Evolutionary conservation across 805 yeast species (phyloP).

Genomic region (Phaffomyces antillensis): DNA sequence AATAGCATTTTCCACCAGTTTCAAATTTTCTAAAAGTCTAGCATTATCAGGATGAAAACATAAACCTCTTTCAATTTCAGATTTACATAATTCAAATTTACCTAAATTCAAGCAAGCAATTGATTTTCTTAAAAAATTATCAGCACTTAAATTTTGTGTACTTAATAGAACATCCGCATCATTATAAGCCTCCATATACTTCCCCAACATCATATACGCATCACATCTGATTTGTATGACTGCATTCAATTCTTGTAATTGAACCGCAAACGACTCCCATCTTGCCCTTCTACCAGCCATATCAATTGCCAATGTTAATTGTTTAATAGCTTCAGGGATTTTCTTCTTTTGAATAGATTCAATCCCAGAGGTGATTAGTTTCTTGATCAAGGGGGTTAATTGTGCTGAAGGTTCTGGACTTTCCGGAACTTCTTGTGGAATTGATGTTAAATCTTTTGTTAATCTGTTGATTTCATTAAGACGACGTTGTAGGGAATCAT

Average conservation of each 20-base stretch:
- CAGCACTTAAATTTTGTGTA: constrained; percentile 39
- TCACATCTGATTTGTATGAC: constrained; percentile 68
- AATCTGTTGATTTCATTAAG: constrained; percentile 26
- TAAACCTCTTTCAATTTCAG: constrained; percentile 67
- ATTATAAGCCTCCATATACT: constrained; percentile 52
- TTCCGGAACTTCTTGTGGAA: constrained; percentile 42
- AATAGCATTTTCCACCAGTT: constrained; percentile 38
- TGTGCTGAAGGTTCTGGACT: constrained; percentile 48
- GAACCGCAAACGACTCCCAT: constrained; percentile 68
- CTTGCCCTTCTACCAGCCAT: constrained; percentile 61
- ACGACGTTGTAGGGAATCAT: constrained; percentile 2
- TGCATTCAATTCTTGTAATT: constrained; percentile 59
- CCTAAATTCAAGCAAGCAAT: constrained; percentile 57
- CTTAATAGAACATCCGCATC: constrained; percentile 47
- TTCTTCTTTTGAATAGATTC: constrained; percentile 48
- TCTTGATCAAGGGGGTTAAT: constrained; percentile 51
- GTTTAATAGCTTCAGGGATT: constrained; percentile 54
- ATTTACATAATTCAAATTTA: constrained; percentile 52
- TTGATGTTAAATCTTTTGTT: constrained; percentile 26
- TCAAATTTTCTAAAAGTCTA: constrained; percentile 42
- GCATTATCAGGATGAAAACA: constrained; percentile 50
- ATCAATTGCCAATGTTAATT: constrained; percentile 58
- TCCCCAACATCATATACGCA: constrained; percentile 48
- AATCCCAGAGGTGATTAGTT: constrained; percentile 59
- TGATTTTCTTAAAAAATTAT: constrained; percentile 66